A percentile compares a stretch with the other conserved stretches of the same genome.
Evolutionary conservation across 2,329 filamentous ascomycete genomes (phyloP).

Genomic region (Microcyclosporella mali): DNA sequence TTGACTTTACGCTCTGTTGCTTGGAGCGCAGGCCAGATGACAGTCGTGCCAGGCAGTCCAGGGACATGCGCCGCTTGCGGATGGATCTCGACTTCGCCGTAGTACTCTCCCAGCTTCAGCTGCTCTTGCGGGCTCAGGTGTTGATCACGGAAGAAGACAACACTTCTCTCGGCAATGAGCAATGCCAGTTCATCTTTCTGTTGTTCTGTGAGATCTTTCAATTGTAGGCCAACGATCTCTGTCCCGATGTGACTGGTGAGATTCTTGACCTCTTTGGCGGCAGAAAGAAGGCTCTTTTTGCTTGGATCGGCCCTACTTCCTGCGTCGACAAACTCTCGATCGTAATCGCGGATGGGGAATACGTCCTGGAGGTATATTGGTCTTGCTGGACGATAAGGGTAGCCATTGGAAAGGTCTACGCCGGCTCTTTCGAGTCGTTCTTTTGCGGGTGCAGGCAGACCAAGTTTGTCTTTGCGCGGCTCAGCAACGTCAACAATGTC

Average conservation of each 20-base stretch:
- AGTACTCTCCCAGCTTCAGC: constrained; percentile 56
- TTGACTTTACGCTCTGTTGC: constrained; percentile 55
- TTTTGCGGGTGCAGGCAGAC: constrained; percentile 52
- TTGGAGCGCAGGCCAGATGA: constrained; percentile 65
- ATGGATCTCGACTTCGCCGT: constrained; percentile 62
- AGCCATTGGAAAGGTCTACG: constrained; percentile 63
- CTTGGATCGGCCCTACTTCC: constrained; percentile 57
- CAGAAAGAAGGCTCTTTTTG: constrained; percentile 55
- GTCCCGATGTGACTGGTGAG: constrained; percentile 59
- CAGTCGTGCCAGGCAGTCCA: constrained; percentile 53
- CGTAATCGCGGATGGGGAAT: constrained; percentile 55
- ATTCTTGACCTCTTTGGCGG: constrained; percentile 58
- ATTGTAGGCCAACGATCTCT: constrained; percentile 57
- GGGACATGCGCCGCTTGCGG: constrained; percentile 67
- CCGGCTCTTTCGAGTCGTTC: constrained; percentile 60
- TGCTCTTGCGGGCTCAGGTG: constrained; percentile 57
- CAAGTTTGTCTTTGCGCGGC: constrained; percentile 59
- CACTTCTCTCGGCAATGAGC: constrained; percentile 57
- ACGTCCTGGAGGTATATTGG: constrained; percentile 66
- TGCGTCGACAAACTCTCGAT: constrained; percentile 53
- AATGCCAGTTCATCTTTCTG: constrained; percentile 58
- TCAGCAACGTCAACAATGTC: constrained; percentile 56
- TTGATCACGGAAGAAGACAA: constrained; percentile 63
- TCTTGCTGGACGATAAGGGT: constrained; percentile 62
- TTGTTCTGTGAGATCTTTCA: constrained; percentile 54